A percentile compares a stretch with the other conserved stretches of the same genome.
These are phyloP conservation scores for Dissoconium aciculare DNA, from an alignment of 2,329 filamentous ascomycete species.

Conservation along the genomic window DNA sequence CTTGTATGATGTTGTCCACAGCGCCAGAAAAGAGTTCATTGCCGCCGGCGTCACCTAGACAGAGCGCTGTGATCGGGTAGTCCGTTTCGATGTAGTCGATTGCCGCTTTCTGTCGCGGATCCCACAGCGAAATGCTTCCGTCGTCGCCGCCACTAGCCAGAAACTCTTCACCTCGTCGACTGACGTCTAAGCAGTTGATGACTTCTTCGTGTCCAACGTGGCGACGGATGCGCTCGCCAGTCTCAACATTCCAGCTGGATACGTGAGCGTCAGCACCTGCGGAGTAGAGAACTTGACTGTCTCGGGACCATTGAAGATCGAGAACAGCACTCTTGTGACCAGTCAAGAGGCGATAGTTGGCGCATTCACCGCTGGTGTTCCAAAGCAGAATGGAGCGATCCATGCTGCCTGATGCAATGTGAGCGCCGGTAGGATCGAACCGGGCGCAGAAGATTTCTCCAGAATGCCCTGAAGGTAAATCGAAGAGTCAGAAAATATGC, in stretches of 20 bases:
- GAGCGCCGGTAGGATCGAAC: conserved; percentile 75
- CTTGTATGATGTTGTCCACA: conserved; percentile 93
- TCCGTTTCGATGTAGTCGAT: conserved; percentile 79
- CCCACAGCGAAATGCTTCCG: conserved; percentile 88
- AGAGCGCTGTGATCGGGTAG: conserved; percentile 81
- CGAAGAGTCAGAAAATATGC: too few relatives aligned
- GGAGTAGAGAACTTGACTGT: conserved; percentile 79
- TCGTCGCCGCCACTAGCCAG: conserved; percentile 88
- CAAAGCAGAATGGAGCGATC: conserved; percentile 89
- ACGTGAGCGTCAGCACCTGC: conserved; percentile 87
- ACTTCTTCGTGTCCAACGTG: conserved; percentile 90
- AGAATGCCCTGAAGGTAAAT: conserved; percentile 39
- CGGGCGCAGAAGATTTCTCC: conserved; percentile 83
- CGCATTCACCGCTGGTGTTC: conserved; percentile 81
- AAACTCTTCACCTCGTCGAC: conserved; percentile 76
- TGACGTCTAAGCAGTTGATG: conserved; percentile 84
- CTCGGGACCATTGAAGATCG: conserved; percentile 91
- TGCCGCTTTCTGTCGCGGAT: conserved; percentile 78
- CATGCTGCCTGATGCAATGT: conserved; percentile 91
- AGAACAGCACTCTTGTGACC: conserved; percentile 85
- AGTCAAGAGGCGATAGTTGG: conserved; percentile 79
- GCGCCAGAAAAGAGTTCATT: conserved; percentile 91
- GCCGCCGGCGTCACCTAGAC: conserved; percentile 73
- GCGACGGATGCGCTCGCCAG: conserved; percentile 77
- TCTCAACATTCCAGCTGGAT: conserved; percentile 88